Conservation (phyloP, 495 filamentous ascomycete genomes). For the Apiosordaria backusii region DNA sequence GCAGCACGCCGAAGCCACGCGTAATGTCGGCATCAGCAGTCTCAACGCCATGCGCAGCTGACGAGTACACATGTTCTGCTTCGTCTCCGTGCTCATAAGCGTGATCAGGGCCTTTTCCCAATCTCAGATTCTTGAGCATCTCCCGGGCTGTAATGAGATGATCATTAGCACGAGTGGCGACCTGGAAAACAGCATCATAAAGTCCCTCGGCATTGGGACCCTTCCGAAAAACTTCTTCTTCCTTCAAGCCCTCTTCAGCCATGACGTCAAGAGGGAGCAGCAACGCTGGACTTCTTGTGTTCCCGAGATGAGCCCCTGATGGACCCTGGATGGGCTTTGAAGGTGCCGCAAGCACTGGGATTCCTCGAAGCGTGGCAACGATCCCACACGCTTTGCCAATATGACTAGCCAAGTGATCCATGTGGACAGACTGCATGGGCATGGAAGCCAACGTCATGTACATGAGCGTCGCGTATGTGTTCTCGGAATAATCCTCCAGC, state of each 20-base stretch:
- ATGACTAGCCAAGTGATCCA: constrained; percentile 90
- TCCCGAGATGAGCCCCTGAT: constrained; percentile 34
- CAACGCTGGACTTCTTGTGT: constrained; percentile 40
- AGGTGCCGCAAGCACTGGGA: constrained; percentile 80
- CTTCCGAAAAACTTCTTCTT: constrained; percentile 84
- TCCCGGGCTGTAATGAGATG: constrained; percentile 91
- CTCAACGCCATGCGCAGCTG: constrained; percentile 26
- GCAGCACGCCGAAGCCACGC: constrained; percentile 69
- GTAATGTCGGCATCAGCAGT: constrained; percentile 50
- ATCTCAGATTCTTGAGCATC: constrained; percentile 76
- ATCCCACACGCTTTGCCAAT: constrained; percentile 93
- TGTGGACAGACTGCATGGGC: constrained; percentile 71
- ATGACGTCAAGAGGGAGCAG: constrained; percentile 85
- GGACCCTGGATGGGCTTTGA: constrained; percentile 50
- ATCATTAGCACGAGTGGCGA: constrained; percentile 90
- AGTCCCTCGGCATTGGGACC: constrained; percentile 73
- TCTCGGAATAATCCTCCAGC: constrained; percentile 85
- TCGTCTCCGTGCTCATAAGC: constrained; percentile 83
- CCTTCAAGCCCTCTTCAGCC: constrained; percentile 70
- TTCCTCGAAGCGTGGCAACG: constrained; percentile 71
- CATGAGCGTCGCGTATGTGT: constrained; percentile 88
- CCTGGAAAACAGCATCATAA: constrained; percentile 83
- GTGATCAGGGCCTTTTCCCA: constrained; percentile 70
- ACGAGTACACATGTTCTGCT: constrained; percentile 65
- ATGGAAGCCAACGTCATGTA: constrained; percentile 80